Evolutionary conservation across 1,284 basidiomycete species (phyloP), one percentile per base, ranked within the genome.

Genomic region (Neolentinus lepideus): DNA sequence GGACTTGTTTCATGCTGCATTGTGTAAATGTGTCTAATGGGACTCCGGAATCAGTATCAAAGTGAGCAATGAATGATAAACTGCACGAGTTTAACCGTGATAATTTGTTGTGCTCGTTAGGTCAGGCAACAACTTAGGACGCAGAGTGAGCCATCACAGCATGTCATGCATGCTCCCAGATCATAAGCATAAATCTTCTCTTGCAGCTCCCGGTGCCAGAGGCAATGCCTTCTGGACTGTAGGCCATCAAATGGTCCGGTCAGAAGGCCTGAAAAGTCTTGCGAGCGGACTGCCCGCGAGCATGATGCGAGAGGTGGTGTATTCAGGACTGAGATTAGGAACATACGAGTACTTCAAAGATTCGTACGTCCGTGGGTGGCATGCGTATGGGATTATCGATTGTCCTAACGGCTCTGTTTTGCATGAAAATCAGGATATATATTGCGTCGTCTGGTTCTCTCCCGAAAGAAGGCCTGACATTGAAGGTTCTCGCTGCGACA

Each of bases 311-410:
- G 72, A 74, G 53, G 47, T 70, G 26, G 63, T 67, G 12, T 74
- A 74, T 56, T 72, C 71, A 0, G 70, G 71, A 24, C 60, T 73
- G 24, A 65, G 72, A 3, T 63, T 74, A 46, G 72, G 72, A 3
- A 66, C 71, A 19, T 74, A 74, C 58, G 72, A 74, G 57, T 68
- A 64, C 56, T 73, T 72, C 66, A 74, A 74, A 59, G 70, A 72
- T 59, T 61, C 61, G 70, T 74, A 31, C 52, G 70, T 63, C 3
- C 38, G 14, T 26, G 24, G n/a, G n/a, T n/a, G n/a, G n/a, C n/a
- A n/a, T n/a, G n/a, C n/a, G 11, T 25, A 8, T 51, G 21, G 11
- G 9, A 19, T n/a, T n/a, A n/a, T n/a, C n/a, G n/a, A n/a, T n/a
- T n/a, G n/a, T n/a, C n/a, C n/a, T n/a, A n/a, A n/a, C n/a, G n/a